These are phyloP conservation scores for Leucocoprinus sp. DNA, from an alignment of 768 basidiomycete species.

Conservation along the genomic window DNA sequence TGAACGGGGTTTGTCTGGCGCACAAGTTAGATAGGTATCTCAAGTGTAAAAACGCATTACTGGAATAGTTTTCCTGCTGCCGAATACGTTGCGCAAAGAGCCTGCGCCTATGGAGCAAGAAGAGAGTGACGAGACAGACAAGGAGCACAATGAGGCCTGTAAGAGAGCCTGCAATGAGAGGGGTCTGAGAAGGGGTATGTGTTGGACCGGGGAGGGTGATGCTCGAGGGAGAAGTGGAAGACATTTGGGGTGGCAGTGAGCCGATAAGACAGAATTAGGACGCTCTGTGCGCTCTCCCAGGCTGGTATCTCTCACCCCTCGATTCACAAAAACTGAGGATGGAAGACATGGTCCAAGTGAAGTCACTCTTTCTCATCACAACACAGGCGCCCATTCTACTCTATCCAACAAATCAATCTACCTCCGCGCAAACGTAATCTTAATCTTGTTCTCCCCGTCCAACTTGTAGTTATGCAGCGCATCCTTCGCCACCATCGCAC, in stretches of 20 bases:
- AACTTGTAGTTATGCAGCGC: slow-evolving; percentile 97
- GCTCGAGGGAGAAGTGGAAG: not conserved
- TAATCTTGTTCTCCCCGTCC: slow-evolving; percentile 98
- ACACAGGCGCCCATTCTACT: not conserved
- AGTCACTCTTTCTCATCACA: slow-evolving; percentile 1
- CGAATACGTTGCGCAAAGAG: not conserved
- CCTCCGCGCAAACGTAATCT: slow-evolving; percentile 78
- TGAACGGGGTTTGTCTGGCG: too few relatives aligned
- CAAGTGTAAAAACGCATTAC: too few relatives aligned
- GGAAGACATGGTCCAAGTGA: slow-evolving; percentile 2
- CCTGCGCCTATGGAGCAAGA: slow-evolving; percentile 1
- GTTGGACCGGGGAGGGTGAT: not conserved
- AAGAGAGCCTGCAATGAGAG: slow-evolving; percentile 7
- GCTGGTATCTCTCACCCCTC: slow-evolving; percentile 3
- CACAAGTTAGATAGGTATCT: too few relatives aligned
- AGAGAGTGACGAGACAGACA: not conserved
- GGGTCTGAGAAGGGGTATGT: not conserved
- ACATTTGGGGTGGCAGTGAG: slow-evolving; percentile 7
- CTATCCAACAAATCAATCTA: slow-evolving; percentile 38
- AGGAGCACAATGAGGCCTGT: not conserved
- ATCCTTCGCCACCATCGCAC: slow-evolving; percentile 87
- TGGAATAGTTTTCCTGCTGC: too few relatives aligned
- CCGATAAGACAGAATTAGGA: slow-evolving; percentile 11
- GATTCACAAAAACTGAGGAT: not conserved
- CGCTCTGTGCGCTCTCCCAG: not conserved